These are phyloP conservation scores for Madurella mycetomatis DNA, from an alignment of 2,329 filamentous ascomycete species.

Conservation along the genomic window DNA sequence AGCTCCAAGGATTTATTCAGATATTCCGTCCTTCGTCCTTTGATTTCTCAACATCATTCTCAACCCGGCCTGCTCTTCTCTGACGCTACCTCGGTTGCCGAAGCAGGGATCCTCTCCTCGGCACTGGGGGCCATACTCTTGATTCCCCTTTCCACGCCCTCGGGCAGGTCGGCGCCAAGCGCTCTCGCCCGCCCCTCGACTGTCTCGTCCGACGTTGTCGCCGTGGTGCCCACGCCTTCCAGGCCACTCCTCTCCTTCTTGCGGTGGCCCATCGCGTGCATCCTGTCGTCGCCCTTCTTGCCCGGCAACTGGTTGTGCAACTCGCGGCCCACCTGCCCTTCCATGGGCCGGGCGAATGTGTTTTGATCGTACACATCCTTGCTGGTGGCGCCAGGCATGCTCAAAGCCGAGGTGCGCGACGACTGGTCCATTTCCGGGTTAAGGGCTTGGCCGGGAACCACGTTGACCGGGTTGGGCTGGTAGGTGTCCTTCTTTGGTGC, in stretches of 20 bases:
- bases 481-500: conserved; percentile 49
- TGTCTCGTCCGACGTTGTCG: conserved; percentile 4
- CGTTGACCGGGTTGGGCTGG: conserved; percentile 35
- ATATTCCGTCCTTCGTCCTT: not conserved
- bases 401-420: conserved; percentile 30
- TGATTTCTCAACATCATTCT: not conserved
- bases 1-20: not conserved
- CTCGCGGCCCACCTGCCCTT: conserved; percentile 41
- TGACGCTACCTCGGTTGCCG: conserved; percentile 19
- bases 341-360: conserved; percentile 40
- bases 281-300: conserved; percentile 22
- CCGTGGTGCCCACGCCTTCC: conserved; percentile 36
- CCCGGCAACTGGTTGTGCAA: conserved; percentile 22
- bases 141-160: conserved; percentile 17
- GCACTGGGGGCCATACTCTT: conserved; percentile 15
- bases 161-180: conserved; percentile 29
- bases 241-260: conserved; percentile 38
- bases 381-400: conserved; percentile 43
- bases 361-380: conserved; percentile 39
- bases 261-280: conserved; percentile 26
- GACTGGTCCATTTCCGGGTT: conserved; percentile 26
- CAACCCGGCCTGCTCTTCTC: conserved; percentile 9
- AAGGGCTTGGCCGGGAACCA: conserved; percentile 35
- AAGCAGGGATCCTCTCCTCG: conserved; percentile 18
- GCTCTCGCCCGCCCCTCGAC: conserved; percentile 24